Evolutionary conservation across 169 alveolate genomes (phyloP).

Genomic region (Neospora caninum): DNA sequence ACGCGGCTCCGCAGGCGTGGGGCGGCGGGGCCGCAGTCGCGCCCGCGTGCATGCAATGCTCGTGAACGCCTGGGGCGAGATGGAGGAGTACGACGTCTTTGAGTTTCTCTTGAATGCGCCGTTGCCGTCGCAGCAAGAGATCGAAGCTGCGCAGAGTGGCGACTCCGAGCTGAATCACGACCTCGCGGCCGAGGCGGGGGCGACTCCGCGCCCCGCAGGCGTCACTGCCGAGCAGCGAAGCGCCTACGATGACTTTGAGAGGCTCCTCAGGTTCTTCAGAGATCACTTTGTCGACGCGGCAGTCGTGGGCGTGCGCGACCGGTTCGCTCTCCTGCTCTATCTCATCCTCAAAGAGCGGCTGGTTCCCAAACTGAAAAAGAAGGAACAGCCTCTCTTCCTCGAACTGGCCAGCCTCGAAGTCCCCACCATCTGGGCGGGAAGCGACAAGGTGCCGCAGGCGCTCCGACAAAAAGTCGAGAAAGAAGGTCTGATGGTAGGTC

Average conservation of each 20-base stretch:
- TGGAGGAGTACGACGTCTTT: slow-evolving; percentile 16
- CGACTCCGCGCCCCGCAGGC: background rate
- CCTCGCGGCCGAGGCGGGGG: background rate
- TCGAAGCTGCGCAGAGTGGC: background rate
- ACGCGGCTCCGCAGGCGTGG: background rate
- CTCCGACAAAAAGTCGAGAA: background rate
- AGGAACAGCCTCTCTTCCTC: slow-evolving; percentile 3
- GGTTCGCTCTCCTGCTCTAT: slow-evolving; percentile 17
- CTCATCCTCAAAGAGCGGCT: slow-evolving; percentile 26
- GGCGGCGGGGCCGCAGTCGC: slow-evolving; percentile 24
- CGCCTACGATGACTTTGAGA: slow-evolving; percentile 5
- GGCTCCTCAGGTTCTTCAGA: slow-evolving; percentile 1
- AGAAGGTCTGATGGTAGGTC: slow-evolving; percentile 30
- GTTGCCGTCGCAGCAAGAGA: background rate
- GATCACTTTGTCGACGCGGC: slow-evolving; percentile 39
- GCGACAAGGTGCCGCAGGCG: slow-evolving; percentile 23
- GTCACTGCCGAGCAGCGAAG: background rate
- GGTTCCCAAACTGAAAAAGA: slow-evolving; percentile 9
- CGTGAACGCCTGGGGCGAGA: slow-evolving; percentile 46
- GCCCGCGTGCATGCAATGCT: slow-evolving; percentile 30
- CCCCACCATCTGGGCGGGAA: slow-evolving; percentile 42
- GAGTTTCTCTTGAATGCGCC: slow-evolving; percentile 43
- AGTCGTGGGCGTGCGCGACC: slow-evolving; percentile 38
- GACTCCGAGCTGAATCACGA: background rate
- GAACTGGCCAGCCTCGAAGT: slow-evolving; percentile 32